A percentile compares a stretch with the other conserved stretches of the same genome.
Evolutionary conservation across 148 eudicot genomes (phyloP).

Genomic region (Silene latifolia): DNA sequence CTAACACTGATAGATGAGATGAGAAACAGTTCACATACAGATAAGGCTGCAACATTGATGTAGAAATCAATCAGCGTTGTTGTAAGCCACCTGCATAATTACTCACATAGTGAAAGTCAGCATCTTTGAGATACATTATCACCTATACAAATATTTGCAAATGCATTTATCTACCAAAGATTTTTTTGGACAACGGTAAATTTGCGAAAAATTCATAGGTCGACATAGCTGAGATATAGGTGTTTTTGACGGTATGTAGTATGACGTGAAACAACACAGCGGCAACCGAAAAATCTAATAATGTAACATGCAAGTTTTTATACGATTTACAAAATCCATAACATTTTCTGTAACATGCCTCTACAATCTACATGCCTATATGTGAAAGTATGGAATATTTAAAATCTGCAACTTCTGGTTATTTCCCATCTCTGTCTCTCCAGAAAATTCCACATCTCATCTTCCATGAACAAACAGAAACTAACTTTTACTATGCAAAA

Average conservation of each 20-base stretch:
- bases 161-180: no score
- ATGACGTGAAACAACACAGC: no score
- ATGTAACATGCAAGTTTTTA: no score
- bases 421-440: neutral
- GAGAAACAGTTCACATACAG: constrained; percentile 41
- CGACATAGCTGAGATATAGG: no score
- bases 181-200: no score
- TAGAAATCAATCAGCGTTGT: constrained; percentile 90
- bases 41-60: constrained; percentile 59
- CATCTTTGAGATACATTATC: constrained; percentile 3
- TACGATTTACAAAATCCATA: no score
- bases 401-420: neutral
- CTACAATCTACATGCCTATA: neutral
- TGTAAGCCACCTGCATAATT: constrained; percentile 70
- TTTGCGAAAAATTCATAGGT: no score
- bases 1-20: constrained; percentile 6
- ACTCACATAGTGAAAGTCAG: constrained; percentile 2
- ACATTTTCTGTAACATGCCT: no score
- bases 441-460: neutral
- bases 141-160: no score
- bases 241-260: no score
- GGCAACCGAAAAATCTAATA: no score
- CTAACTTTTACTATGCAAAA: neutral
- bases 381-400: neutral
- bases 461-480: neutral